Evolutionary conservation across 371 early-diverging fungal genomes (phyloP).

Genomic region (Mycotypha africana): DNA sequence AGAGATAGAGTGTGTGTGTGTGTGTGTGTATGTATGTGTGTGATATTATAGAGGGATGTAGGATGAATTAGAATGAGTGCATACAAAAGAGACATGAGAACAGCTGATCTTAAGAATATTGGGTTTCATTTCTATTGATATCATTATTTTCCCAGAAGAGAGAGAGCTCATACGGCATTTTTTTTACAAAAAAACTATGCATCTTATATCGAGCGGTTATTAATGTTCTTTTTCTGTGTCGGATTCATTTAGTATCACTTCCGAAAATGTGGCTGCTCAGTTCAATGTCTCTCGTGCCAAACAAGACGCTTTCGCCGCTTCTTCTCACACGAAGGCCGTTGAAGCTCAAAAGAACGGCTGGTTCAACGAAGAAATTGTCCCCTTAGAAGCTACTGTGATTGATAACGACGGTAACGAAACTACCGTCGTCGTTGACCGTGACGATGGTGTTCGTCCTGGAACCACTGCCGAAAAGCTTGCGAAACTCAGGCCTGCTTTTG

Average conservation of each 20-base stretch:
- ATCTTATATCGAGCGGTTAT: neutral
- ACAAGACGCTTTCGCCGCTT: slow-evolving; percentile 89
- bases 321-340: slow-evolving; percentile 75
- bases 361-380: slow-evolving; percentile 92
- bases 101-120: too few relatives aligned
- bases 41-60: too few relatives aligned
- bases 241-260: slow-evolving; percentile 70
- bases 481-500: slow-evolving; percentile 91
- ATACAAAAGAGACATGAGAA: too few relatives aligned
- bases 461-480: slow-evolving; percentile 74
- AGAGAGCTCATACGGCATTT: too few relatives aligned
- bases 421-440: slow-evolving; percentile 62
- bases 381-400: slow-evolving; percentile 72
- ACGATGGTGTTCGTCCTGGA: slow-evolving; percentile 94
- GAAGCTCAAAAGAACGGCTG: slow-evolving; percentile 86
- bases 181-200: too few relatives aligned
- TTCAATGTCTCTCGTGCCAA: slow-evolving; percentile 77
- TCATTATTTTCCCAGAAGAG: too few relatives aligned
- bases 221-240: neutral
- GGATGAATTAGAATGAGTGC: too few relatives aligned
- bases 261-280: slow-evolving; percentile 93
- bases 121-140: too few relatives aligned
- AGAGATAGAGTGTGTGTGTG: neutral
- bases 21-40: neutral
- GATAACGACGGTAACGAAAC: slow-evolving; percentile 66